These are phyloP conservation scores for Diaporthe eres DNA, from an alignment of 2,329 filamentous ascomycete species.

Conservation along the genomic window DNA sequence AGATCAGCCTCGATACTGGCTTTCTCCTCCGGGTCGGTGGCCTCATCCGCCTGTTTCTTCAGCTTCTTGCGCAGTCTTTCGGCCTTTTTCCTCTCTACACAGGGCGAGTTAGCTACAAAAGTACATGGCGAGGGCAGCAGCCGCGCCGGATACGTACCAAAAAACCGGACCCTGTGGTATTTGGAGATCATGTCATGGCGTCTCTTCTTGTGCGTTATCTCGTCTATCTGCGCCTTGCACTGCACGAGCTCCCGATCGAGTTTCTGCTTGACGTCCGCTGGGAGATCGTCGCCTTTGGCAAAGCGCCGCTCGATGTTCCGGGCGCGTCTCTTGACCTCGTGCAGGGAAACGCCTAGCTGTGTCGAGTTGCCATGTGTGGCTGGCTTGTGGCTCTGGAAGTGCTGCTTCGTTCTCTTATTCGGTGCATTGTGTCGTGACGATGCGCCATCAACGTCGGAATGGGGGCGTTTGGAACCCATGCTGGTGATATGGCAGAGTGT, in stretches of 20 bases:
- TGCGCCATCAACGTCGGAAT: constrained; percentile 46
- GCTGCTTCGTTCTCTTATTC: constrained; percentile 47
- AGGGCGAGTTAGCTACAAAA: constrained; percentile 6
- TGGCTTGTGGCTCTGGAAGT: constrained; percentile 56
- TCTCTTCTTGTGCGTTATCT: constrained; percentile 71
- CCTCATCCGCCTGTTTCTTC: constrained; percentile 67
- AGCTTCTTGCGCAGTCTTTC: constrained; percentile 76
- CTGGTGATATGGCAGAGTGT: constrained; percentile 1
- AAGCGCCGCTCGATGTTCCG: constrained; percentile 79
- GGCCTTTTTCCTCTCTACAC: constrained; percentile 79
- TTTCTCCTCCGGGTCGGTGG: constrained; percentile 65
- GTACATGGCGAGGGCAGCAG: not conserved
- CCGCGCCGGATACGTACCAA: constrained; percentile 67
- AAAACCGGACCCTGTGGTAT: constrained; percentile 89
- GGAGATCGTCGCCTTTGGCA: constrained; percentile 71
- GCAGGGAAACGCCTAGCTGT: constrained; percentile 30
- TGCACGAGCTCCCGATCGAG: constrained; percentile 80
- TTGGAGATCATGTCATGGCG: constrained; percentile 80
- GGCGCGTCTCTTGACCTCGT: constrained; percentile 76
- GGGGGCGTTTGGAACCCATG: constrained; percentile 51
- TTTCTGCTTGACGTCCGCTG: constrained; percentile 76
- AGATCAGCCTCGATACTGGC: constrained; percentile 68
- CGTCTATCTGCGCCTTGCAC: constrained; percentile 74
- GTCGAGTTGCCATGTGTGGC: constrained; percentile 68
- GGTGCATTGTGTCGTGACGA: constrained; percentile 37